A percentile compares a stretch with the other conserved stretches of the same genome.
Conservation (phyloP, 129 eudicot species). For the Escallonia herrerae region DNA sequence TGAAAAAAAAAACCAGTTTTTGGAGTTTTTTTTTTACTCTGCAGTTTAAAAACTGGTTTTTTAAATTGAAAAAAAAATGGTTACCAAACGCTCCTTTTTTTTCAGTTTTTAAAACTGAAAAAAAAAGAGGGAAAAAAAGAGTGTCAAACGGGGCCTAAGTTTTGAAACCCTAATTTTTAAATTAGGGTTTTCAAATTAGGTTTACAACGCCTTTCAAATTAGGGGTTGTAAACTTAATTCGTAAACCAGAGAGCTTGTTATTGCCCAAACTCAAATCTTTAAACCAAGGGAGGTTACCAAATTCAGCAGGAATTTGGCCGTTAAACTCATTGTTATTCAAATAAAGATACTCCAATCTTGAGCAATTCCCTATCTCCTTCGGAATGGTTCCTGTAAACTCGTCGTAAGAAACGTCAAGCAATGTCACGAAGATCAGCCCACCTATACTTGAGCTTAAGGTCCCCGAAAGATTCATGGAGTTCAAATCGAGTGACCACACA, state of each 20-base stretch:
- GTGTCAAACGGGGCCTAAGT: too few species aligned
- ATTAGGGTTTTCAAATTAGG: too few species aligned
- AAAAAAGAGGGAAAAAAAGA: too few species aligned
- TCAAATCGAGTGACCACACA: slow-evolving; percentile 58
- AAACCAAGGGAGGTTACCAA: slow-evolving; percentile 47
- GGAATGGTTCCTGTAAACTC: slow-evolving; percentile 58
- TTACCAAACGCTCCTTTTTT: too few species aligned
- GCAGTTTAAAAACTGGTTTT: too few species aligned
- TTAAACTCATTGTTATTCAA: slow-evolving; percentile 55
- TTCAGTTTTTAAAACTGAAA: too few species aligned
- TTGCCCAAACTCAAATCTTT: slow-evolving; percentile 61
- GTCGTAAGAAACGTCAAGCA: slow-evolving; percentile 58
- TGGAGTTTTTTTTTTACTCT: too few species aligned
- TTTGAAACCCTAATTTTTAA: too few species aligned
- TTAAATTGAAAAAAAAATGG: too few species aligned
- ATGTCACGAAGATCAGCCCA: slow-evolving; percentile 33
- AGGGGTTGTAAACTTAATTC: too few species aligned
- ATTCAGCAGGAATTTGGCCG: slow-evolving; percentile 64
- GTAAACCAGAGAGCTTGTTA: slow-evolving; percentile 67
- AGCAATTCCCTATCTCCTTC: slow-evolving; percentile 58
- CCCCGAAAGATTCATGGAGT: slow-evolving; percentile 69
- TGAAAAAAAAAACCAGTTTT: too few species aligned
- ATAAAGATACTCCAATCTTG: slow-evolving; percentile 32
- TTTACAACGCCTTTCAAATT: too few species aligned
- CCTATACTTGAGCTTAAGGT: slow-evolving; percentile 62